These are phyloP conservation scores for Thinopyrum elongatum DNA, from an alignment of 176 grass and related monocot genomes.

Conservation along the genomic window DNA sequence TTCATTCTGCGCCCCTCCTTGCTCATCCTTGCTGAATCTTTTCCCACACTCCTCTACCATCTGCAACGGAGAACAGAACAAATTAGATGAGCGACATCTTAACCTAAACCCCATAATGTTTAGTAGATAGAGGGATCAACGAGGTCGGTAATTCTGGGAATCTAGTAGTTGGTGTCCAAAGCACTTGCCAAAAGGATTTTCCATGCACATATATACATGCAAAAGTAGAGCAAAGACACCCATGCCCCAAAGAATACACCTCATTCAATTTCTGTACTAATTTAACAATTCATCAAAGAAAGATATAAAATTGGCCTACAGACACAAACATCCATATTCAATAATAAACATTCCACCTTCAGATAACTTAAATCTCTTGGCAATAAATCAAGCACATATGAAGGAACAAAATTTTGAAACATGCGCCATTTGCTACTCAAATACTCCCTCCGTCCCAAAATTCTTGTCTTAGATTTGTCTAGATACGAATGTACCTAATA, in stretches of 20 bases:
- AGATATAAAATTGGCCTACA: not conserved
- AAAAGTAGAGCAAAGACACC: not conserved
- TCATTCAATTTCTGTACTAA: not conserved
- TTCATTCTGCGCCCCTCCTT: not conserved
- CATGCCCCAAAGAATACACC: not conserved
- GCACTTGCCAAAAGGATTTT: not conserved
- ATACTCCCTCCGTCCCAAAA: no score
- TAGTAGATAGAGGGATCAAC: not conserved
- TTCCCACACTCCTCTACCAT: slow-evolving; percentile 46
- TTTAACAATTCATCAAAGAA: not conserved
- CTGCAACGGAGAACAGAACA: not conserved
- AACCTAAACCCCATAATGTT: not conserved
- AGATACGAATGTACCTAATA: no score
- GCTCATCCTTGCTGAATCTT: slow-evolving; percentile 29
- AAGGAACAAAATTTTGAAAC: not conserved
- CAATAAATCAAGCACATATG: not conserved
- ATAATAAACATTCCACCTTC: not conserved
- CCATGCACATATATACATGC: not conserved
- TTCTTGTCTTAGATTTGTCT: no score
- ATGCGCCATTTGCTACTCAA: not conserved
- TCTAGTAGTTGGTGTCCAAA: not conserved
- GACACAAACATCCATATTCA: no score
- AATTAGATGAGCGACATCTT: not conserved
- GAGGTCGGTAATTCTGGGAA: not conserved
- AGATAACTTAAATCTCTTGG: not conserved